Base-by-base conservation (phyloP, 2,329 filamentous ascomycete genomes). In the Aureobasidium sp. region DNA sequence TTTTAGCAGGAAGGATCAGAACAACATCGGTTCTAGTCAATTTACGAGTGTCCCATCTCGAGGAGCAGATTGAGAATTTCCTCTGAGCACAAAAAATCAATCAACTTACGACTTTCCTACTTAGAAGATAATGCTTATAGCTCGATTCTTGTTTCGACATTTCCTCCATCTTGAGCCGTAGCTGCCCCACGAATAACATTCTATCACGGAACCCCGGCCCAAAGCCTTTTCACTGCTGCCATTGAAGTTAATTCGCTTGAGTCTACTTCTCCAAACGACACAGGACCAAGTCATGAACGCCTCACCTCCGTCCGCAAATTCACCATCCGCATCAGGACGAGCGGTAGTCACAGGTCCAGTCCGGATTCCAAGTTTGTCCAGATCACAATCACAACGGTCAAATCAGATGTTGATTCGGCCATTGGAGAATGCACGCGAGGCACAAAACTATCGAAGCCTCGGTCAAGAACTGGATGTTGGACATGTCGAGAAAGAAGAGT, bases 401-500 rank as follows among this genome's bases (percentile, higher is more conserved):
- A 64, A 27, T 64, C 60, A 16, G 60, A 64, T 33, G 50, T 40
- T 18, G 60, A 64, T 31, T 64, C 60, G n/a, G 60, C 60, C 10
- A 54, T 64, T 6, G 60, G 60, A 16, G 60, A 64, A 48, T 11
- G 9, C n/a, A 53, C 60, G 60, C 60, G 38, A 23, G n/a, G 25
- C 20, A 51, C 59, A 40, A 48, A 50, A 27, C 60, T 55, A 40
- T 64, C 60, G 13, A 64, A 64, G 27, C 60, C 60, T 3, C 38
- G 63, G 15, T 65, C 63, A 27, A 43, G 54, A n/a, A 53, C 42
- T 20, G 63, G 63, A 58, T 65, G 63, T 38, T 53, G 53, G 53
- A 65, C 53, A 31, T 65, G 63, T 38, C 63, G 63, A 11, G 54
- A 65, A 42, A 60, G 45, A 47, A 59, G 51, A 27, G 85, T 87